Evolutionary conservation across 768 basidiomycete genomes (phyloP).

Genomic region (Trametes sanguinea): DNA sequence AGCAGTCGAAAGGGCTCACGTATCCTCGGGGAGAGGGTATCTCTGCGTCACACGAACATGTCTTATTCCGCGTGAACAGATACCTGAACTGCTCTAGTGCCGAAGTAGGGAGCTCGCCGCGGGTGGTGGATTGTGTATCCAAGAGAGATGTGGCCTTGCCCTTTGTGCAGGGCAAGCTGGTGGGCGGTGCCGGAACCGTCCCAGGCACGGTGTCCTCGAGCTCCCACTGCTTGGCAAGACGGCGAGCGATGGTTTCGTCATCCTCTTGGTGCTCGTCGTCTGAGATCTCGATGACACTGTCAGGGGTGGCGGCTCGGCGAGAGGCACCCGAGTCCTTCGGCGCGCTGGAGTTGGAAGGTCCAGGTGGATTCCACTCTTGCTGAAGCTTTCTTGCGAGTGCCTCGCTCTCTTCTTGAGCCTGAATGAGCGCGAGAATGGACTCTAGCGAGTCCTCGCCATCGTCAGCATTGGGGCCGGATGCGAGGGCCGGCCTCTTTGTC

Average conservation of each 20-base stretch:
- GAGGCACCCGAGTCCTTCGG: constrained; percentile 2
- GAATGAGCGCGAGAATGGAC: constrained; percentile 42
- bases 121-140: too few species aligned
- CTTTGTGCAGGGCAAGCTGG: too few species aligned
- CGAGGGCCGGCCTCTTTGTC: constrained; percentile 8
- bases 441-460: constrained; percentile 45
- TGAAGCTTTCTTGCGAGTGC: constrained; percentile 40
- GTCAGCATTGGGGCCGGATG: constrained; percentile 30
- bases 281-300: constrained; percentile 6
- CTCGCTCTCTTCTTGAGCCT: constrained; percentile 47
- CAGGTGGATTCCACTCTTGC: constrained; percentile 32
- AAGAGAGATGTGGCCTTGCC: too few species aligned
- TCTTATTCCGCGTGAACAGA: background rate
- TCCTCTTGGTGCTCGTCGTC: constrained; percentile 29
- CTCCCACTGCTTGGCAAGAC: constrained; percentile 45
- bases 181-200: too few species aligned
- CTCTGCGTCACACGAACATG: constrained; percentile 40
- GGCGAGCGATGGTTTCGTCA: constrained; percentile 42
- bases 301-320: background rate
- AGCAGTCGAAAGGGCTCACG: constrained; percentile 31
- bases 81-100: too few species aligned
- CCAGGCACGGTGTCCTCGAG: constrained; percentile 20
- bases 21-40: constrained; percentile 45
- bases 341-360: background rate
- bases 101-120: too few species aligned